Evolutionary conservation across 2,329 filamentous ascomycete genomes (phyloP), one percentile per base, ranked within the genome.

Genomic region (Penicillium oxalicum): DNA sequence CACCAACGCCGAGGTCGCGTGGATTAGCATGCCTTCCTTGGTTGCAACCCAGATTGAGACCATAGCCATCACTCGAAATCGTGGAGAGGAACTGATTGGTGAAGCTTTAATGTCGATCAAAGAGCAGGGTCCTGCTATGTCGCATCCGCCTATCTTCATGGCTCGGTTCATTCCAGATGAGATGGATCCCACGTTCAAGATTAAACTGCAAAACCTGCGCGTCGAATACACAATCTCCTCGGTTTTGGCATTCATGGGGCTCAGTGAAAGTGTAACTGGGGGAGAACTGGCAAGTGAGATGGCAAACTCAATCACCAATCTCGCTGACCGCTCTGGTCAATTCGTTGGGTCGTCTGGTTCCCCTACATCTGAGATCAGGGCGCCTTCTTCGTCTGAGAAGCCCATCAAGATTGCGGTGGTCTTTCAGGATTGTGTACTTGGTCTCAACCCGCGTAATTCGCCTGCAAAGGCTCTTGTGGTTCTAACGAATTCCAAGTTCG

Each of bases 91-190:
- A 40, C 73, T 98, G 9, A 60, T 97, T 4, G 83, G 83, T 36
- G 82, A 79, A 56, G 74, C 81, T n/a, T 60, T 81, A 7, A 64
- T 71, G 4, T 55, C 66, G 50, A 56, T 49, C 32, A 57, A 54
- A 36, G 56, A 50, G 35, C 47, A 62, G 34, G 49, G 44, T 29
- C 25, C 41, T 27, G 48, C 47, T 9, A 44, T 55, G 18, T 47
- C 54, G 6, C 46, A 50, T 12, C 58, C 69, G 12, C 83, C 84
- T 0, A 88, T 91, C 55, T 67, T 97, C 45, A 95, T 95, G 84
- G 81, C 87, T 50, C 81, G 93, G 43, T 87, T 95, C 72, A 87
- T 98, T 56, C 89, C 89, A 0, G 91, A 97, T 64, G 91, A 97
- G 64, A 88, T 94, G 71, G 91, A 97, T 55, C 91, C 94, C 0